These are phyloP conservation scores for Orbilia oligospora DNA, from an alignment of 2,329 filamentous ascomycete genomes.

Conservation along the genomic window DNA sequence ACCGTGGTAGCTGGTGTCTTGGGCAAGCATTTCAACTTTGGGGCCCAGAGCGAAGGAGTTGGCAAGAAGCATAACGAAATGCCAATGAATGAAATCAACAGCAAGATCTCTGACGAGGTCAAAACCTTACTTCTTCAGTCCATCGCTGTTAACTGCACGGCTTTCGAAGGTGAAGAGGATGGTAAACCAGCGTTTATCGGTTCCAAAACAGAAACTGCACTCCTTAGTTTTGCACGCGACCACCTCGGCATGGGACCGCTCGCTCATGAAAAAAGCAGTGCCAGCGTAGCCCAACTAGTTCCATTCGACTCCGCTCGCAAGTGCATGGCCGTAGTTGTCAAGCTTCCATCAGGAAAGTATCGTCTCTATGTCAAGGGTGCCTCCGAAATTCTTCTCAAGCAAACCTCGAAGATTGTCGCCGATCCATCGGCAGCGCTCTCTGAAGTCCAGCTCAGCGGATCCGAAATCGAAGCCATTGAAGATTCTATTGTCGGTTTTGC, in stretches of 20 bases:
- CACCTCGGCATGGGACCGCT: conserved; percentile 76
- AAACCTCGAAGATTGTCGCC: conserved; percentile 68
- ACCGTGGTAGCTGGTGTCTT: conserved; percentile 67
- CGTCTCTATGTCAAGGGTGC: conserved; percentile 76
- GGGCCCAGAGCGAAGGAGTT: conserved; percentile 64
- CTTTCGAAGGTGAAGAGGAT: conserved; percentile 77
- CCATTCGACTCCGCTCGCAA: conserved; percentile 77
- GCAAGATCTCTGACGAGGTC: conserved; percentile 70
- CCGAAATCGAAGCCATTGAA: conserved; percentile 62
- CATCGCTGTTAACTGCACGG: conserved; percentile 78
- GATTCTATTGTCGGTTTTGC: conserved; percentile 67
- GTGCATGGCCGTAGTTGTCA: conserved; percentile 76
- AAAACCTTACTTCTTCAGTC: conserved; percentile 75
- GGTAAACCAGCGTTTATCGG: conserved; percentile 77
- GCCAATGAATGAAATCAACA: conserved; percentile 72
- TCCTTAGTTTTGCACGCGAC: conserved; percentile 78
- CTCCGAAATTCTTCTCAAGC: conserved; percentile 75
- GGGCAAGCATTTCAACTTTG: conserved; percentile 64
- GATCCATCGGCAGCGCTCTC: conserved; percentile 55
- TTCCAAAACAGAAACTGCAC: conserved; percentile 82
- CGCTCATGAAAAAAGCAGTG: conserved; percentile 75
- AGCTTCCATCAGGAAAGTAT: conserved; percentile 71
- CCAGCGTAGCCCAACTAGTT: conserved; percentile 72
- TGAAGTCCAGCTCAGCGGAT: conserved; percentile 57
- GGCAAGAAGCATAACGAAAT: conserved; percentile 68